phyloP scores from a whole-genome alignment of 2,329 filamentous ascomycete genomes.

The Karstenula rhodostoma region DNA sequence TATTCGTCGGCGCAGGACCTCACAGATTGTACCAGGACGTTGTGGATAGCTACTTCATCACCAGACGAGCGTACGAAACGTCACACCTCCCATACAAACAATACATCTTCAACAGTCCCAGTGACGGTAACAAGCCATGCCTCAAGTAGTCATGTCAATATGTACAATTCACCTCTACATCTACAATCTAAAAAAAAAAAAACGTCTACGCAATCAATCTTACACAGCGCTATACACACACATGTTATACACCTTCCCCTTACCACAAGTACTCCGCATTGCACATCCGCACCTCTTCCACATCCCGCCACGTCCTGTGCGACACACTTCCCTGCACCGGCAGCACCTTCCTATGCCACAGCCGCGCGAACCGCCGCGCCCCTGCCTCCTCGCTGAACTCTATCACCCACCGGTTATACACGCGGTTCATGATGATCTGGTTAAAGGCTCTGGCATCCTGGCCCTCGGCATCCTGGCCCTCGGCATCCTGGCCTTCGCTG shows the following conservation, averaged over 20 bases:
- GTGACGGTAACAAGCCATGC: no score
- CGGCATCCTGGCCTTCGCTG: slow-evolving; percentile 16
- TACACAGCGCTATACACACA: not conserved
- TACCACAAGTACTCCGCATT: slow-evolving; percentile 61
- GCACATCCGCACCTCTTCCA: slow-evolving; percentile 51
- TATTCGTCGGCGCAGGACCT: not conserved
- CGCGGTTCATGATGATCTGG: slow-evolving; percentile 44
- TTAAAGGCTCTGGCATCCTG: slow-evolving; percentile 25
- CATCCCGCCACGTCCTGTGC: slow-evolving; percentile 35
- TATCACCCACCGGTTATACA: slow-evolving; percentile 61
- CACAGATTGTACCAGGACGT: not conserved
- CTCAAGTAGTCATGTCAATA: no score
- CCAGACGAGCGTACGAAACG: not conserved
- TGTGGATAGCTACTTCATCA: not conserved
- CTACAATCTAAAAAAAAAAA: not conserved
- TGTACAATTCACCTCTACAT: no score
- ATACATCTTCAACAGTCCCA: no score
- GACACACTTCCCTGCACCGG: slow-evolving; percentile 30
- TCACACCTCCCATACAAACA: no score
- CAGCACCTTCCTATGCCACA: slow-evolving; percentile 62
- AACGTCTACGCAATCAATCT: not conserved
- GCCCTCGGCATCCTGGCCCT: slow-evolving; percentile 5
- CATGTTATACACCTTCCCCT: slow-evolving; percentile 12
- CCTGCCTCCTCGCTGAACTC: slow-evolving; percentile 64
- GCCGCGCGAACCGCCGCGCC: slow-evolving; percentile 60